Conservation (phyloP, 2,329 filamentous ascomycete genomes). For the Apiospora aurea region DNA sequence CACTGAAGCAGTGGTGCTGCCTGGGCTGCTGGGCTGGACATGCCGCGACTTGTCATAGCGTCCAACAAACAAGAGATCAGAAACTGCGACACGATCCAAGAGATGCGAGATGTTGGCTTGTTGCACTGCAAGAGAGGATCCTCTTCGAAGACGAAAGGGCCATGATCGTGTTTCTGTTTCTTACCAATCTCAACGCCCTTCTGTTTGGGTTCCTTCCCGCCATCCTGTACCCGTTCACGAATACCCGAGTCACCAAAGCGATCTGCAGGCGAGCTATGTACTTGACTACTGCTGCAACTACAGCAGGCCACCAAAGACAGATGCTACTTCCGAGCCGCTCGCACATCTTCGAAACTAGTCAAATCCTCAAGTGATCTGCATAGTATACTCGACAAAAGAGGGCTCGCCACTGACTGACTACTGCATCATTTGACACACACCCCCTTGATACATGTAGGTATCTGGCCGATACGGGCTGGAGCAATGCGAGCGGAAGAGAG, state of each 20-base stretch:
- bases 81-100: background rate
- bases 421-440: background rate
- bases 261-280: background rate
- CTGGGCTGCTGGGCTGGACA: background rate
- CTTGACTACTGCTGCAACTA: background rate
- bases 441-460: background rate
- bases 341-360: background rate
- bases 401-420: background rate
- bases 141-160: no score
- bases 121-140: background rate
- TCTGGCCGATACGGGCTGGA: background rate
- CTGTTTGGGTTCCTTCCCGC: background rate
- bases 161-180: background rate
- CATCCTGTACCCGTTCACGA: background rate
- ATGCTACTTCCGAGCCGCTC: background rate
- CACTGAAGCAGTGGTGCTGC: background rate
- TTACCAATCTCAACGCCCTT: background rate
- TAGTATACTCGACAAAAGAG: background rate
- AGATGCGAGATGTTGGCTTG: background rate
- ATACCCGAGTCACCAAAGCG: background rate
- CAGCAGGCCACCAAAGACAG: background rate
- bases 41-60: slow-evolving; percentile 12
- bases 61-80: background rate
- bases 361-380: background rate
- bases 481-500: background rate